Evolutionary conservation across 2,329 filamentous ascomycete species (phyloP).

Genomic region (Colletotrichum orbiculare): DNA sequence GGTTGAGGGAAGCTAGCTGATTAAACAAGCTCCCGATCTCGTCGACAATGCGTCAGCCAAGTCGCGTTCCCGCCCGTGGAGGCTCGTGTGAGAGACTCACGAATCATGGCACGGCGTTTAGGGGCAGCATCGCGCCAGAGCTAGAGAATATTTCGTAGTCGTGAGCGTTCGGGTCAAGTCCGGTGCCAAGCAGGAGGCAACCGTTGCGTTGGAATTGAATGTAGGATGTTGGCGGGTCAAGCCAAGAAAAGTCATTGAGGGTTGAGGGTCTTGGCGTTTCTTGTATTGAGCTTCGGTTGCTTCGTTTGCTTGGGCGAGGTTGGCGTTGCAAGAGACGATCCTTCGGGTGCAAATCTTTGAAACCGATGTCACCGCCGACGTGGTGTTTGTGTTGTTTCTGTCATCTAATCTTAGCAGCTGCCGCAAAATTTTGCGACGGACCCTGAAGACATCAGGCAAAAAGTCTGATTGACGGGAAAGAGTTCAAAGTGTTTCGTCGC

Average conservation of each 20-base stretch:
- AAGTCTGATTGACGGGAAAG: background rate
- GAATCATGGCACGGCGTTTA: slow-evolving; percentile 14
- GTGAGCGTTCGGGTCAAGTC: background rate
- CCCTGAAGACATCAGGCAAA: slow-evolving; percentile 20
- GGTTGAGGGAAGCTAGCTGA: slow-evolving; percentile 11
- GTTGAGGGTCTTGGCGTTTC: slow-evolving; percentile 29
- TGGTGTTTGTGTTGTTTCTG: slow-evolving; percentile 1
- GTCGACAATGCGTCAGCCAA: slow-evolving; percentile 28
- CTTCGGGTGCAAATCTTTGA: slow-evolving; percentile 1
- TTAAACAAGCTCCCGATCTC: slow-evolving; percentile 5
- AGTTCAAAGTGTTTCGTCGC: slow-evolving; percentile 20
- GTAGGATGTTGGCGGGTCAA: background rate
- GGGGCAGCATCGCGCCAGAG: background rate
- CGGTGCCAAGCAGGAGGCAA: slow-evolving; percentile 27
- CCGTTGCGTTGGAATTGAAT: slow-evolving; percentile 1
- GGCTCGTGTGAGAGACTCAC: background rate
- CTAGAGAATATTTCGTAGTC: background rate
- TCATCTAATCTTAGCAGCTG: slow-evolving; percentile 15
- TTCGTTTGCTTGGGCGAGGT: background rate
- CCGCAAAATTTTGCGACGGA: slow-evolving; percentile 1
- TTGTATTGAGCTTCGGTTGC: slow-evolving; percentile 26
- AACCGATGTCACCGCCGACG: background rate
- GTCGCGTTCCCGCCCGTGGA: background rate
- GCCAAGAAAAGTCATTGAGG: slow-evolving; percentile 12
- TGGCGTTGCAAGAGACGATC: background rate